Conservation (phyloP, 164 flowering plant species). For the Berberis thunbergii region DNA sequence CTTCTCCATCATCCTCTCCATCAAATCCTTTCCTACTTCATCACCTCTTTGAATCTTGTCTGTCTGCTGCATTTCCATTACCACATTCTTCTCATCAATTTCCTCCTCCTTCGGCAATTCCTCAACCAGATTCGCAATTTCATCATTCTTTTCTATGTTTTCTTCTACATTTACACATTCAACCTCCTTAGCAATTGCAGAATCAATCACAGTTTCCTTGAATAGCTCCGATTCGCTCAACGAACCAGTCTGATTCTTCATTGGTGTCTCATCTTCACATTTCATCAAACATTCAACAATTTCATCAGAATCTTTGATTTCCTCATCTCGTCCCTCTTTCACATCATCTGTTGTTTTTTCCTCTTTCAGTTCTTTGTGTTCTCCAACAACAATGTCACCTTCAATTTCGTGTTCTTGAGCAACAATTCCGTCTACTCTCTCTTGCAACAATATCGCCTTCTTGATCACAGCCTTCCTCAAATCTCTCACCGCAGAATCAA, state of each 20-base stretch:
- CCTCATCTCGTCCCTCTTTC: slow-evolving; percentile 8
- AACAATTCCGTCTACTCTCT: slow-evolving; percentile 32
- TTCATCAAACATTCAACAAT: not conserved
- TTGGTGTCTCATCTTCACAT: not conserved
- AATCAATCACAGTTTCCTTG: not conserved
- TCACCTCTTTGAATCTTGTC: slow-evolving; percentile 1
- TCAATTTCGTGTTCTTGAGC: not conserved
- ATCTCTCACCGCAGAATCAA: slow-evolving; percentile 49
- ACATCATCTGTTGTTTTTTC: not conserved
- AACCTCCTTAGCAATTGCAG: not conserved
- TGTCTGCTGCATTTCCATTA: not conserved
- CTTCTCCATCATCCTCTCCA: slow-evolving; percentile 44
- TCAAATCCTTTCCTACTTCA: slow-evolving; percentile 15
- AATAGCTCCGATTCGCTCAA: not conserved
- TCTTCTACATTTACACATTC: not conserved
- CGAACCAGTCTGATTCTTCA: not conserved
- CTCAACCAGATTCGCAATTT: not conserved
- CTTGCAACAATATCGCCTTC: slow-evolving; percentile 61
- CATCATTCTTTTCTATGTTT: not conserved
- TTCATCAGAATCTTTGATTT: not conserved
- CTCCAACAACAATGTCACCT: not conserved
- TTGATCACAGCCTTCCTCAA: slow-evolving; percentile 49
- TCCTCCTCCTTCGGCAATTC: not conserved
- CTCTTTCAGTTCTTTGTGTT: not conserved
- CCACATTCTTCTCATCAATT: not conserved